phyloP scores from a whole-genome alignment of 371 early-diverging fungal species.

The Lichtheimia hyalospora region DNA sequence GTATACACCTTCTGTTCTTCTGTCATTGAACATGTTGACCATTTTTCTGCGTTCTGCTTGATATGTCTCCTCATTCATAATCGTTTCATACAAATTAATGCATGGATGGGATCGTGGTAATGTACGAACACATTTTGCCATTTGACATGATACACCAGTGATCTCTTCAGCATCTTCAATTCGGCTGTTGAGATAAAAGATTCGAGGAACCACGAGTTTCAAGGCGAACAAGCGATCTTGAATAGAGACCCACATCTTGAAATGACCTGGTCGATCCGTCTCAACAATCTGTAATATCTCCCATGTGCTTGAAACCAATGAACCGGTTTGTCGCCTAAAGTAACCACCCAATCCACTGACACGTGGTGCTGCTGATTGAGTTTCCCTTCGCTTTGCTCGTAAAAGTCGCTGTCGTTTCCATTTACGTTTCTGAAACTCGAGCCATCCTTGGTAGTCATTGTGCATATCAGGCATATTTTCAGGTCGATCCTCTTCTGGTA shows the following conservation, averaged over 20 bases:
- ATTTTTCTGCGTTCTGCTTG: constrained; percentile 70
- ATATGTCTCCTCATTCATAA: constrained; percentile 79
- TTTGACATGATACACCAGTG: constrained; percentile 22
- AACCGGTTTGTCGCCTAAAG: constrained; percentile 60
- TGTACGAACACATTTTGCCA: constrained; percentile 40
- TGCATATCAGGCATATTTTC: constrained; percentile 56
- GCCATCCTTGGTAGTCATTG: constrained; percentile 62
- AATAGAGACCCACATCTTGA: constrained; percentile 80
- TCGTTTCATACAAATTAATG: constrained; percentile 74
- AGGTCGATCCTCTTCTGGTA: constrained; percentile 40
- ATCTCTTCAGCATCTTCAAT: constrained; percentile 48
- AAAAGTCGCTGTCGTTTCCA: constrained; percentile 66
- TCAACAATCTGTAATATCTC: constrained; percentile 84
- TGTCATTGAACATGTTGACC: constrained; percentile 80
- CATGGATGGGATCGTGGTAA: constrained; percentile 70
- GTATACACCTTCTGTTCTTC: constrained; percentile 90
- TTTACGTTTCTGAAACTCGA: constrained; percentile 68
- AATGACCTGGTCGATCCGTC: constrained; percentile 83
- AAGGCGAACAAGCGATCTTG: constrained; percentile 70
- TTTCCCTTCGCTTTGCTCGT: constrained; percentile 46
- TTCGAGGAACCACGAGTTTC: constrained; percentile 77
- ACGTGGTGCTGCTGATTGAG: constrained; percentile 13
- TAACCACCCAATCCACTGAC: constrained; percentile 29
- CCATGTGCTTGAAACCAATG: constrained; percentile 65
- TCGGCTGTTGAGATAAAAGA: constrained; percentile 82